phyloP scores from a whole-genome alignment of 2,329 filamentous ascomycete species.

The Fusarium luffae region DNA sequence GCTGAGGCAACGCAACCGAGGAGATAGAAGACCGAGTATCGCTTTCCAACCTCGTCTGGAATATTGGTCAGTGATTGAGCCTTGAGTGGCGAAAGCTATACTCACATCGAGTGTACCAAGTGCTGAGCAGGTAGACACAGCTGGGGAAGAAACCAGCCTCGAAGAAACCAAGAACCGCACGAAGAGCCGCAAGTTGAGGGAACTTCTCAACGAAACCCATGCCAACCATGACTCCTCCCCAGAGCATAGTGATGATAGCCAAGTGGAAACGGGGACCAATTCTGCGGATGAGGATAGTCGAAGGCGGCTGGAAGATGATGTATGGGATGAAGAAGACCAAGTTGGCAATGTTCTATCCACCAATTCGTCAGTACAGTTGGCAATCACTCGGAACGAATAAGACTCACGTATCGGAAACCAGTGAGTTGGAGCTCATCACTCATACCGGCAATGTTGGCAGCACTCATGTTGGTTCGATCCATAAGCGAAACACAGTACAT shows the following conservation, averaged over 20 bases:
- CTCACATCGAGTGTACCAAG: constrained; percentile 76
- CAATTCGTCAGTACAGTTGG: neutral
- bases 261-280: constrained; percentile 71
- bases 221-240: constrained; percentile 71
- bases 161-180: constrained; percentile 70
- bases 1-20: constrained; percentile 74
- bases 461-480: constrained; percentile 82
- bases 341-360: constrained; percentile 68
- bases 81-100: neutral
- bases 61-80: neutral
- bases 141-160: constrained; percentile 79
- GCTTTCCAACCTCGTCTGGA: constrained; percentile 73
- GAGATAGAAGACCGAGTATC: constrained; percentile 76
- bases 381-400: neutral
- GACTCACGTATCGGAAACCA: constrained; percentile 58
- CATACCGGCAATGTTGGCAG: constrained; percentile 77
- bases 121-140: constrained; percentile 77
- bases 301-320: constrained; percentile 76
- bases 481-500: constrained; percentile 82
- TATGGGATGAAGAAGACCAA: constrained; percentile 81
- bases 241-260: constrained; percentile 64
- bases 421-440: constrained; percentile 58
- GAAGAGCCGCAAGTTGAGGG: constrained; percentile 62
- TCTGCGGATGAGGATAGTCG: constrained; percentile 74
- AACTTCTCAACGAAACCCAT: constrained; percentile 71